Percentiles rank a stretch among this genome's conserved stretches.
Conservation (phyloP, 805 yeast species). For the Schwanniomyces vanrijiae region DNA sequence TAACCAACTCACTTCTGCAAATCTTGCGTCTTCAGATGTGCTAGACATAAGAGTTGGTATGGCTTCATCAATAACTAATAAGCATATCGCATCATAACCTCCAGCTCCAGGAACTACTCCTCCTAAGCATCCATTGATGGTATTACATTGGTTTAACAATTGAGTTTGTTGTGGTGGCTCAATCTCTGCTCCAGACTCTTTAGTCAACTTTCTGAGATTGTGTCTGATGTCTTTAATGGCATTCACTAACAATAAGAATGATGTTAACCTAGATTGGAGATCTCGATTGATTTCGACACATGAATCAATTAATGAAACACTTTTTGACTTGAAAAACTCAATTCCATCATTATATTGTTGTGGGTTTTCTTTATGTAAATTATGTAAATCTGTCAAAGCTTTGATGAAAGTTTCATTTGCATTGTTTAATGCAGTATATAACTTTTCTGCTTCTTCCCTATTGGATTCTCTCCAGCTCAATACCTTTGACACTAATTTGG, state of each 20-base stretch:
- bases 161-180: constrained; percentile 80
- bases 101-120: constrained; percentile 99
- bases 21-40: constrained; percentile 23
- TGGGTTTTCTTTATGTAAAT: constrained; percentile 26
- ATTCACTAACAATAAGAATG: constrained; percentile 31
- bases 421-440: constrained; percentile 57
- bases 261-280: background rate
- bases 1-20: constrained; percentile 62
- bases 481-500: constrained; percentile 79
- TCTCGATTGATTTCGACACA: constrained; percentile 4
- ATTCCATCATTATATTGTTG: constrained; percentile 32
- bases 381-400: constrained; percentile 42
- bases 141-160: constrained; percentile 52
- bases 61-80: constrained; percentile 56
- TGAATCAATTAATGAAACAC: background rate
- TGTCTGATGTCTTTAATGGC: constrained; percentile 54
- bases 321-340: constrained; percentile 10
- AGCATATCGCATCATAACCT: constrained; percentile 89
- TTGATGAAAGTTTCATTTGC: constrained; percentile 61
- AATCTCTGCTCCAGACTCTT: constrained; percentile 73
- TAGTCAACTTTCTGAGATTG: constrained; percentile 60
- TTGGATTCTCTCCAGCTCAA: constrained; percentile 62
- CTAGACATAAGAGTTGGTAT: constrained; percentile 25
- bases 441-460: constrained; percentile 47
- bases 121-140: constrained; percentile 74